Evolutionary conservation across 768 basidiomycete species (phyloP), one percentile per base, ranked within the genome.

Genomic region (Tricholoma flavovirens): DNA sequence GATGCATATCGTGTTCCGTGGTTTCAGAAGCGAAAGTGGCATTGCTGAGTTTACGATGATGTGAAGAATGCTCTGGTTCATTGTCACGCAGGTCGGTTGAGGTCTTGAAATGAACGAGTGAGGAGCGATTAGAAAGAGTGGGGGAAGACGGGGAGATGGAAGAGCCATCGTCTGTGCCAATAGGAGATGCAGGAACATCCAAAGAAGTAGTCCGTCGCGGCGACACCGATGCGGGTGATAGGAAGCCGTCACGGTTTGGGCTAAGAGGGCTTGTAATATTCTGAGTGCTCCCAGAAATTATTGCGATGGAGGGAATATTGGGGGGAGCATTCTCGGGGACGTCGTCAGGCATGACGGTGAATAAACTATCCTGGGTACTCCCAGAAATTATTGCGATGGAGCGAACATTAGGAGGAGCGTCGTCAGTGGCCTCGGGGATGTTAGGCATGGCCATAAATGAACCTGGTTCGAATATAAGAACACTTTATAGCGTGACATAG

Each of bases 91-190:
- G 66, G 3, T 77, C 76, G 3, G 83, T 71, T 6, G 83, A 73
- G 3, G 81, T 69, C 2, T 66, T 70, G 57, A 86, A 90, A 32
- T 83, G 80, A 0, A 81, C 77, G 0, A 56, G 19, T 7, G 82
- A 82, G 2, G 86, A 87, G 14, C 75, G 77, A 2, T 76, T 80
- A 0, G 90, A 89, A 9, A 89, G 75, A 0, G 90, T 90, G 1
- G 90, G 90, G 0, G 90, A 92, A 0, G 90, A 88, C 0, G 90
- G 90, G 1, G 70, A 67, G 8, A 68, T 64, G 0, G 69, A 77
- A 21, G 72, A 71, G 35, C 71, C 74, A 45, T 79, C 78, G n/a
- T 77, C 74, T 0, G 72, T 76, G 17, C 59, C 56, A 17, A 57
- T 55, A 46, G 64, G 63, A 32, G 68, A 63, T 4, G 66, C 60